These are phyloP conservation scores for Dipteronia dyeriana DNA, from an alignment of 345 rosid genomes.

Conservation along the genomic window DNA sequence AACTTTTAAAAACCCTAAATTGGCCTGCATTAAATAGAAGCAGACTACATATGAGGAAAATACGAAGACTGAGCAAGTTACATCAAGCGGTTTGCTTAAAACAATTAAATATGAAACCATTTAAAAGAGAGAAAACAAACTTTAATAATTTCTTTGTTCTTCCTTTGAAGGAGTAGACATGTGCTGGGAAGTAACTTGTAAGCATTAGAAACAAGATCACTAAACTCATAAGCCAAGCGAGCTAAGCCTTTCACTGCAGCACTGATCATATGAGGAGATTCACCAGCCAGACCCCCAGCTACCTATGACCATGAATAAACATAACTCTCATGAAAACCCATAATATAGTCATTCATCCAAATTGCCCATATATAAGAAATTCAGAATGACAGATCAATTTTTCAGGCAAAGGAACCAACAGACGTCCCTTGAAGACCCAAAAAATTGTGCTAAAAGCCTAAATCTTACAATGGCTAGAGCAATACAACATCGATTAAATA, in stretches of 20 bases:
- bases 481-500: background rate
- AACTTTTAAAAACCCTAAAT: constrained; percentile 84
- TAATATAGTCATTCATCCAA: background rate
- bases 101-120: background rate
- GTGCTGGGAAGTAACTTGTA: constrained; percentile 87
- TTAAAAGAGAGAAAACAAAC: constrained; percentile 37
- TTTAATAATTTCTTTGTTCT: constrained; percentile 85
- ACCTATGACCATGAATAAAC: constrained; percentile 48
- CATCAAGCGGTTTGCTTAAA: background rate
- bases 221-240: constrained; percentile 89
- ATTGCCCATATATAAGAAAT: background rate
- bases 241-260: constrained; percentile 96
- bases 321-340: background rate
- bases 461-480: constrained; percentile 5
- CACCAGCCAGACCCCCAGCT: constrained; percentile 94
- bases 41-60: constrained; percentile 19
- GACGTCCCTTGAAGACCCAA: background rate
- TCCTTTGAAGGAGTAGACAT: constrained; percentile 80
- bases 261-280: constrained; percentile 95
- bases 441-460: background rate
- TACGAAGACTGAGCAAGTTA: background rate
- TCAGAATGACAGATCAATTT: background rate
- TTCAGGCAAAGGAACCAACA: background rate
- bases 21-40: constrained; percentile 67
- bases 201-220: constrained; percentile 81